These are phyloP conservation scores for Rhodosorus marinus DNA, from an alignment of 23 red algal species.

Conservation along the genomic window DNA sequence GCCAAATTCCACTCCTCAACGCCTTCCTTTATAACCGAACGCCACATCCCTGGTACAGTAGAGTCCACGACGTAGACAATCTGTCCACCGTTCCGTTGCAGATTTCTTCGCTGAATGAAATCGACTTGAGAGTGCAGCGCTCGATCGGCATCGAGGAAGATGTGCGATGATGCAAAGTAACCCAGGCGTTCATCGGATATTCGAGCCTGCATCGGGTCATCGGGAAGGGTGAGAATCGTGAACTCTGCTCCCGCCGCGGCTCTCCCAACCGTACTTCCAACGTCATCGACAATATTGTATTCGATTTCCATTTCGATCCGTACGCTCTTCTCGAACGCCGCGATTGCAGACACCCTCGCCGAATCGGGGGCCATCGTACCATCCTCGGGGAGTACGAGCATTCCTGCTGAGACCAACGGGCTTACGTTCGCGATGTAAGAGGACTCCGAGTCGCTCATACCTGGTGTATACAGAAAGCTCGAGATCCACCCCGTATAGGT, in stretches of 20 bases:
- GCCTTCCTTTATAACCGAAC: not conserved
- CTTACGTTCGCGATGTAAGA: not conserved
- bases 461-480: too few species aligned
- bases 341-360: not conserved
- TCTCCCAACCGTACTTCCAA: not conserved
- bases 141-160: constrained; percentile 1
- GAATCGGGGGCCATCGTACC: not conserved
- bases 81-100: constrained; percentile 1
- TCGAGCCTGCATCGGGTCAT: constrained; percentile 1
- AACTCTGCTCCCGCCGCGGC: not conserved
- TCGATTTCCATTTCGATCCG: not conserved
- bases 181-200: constrained; percentile 12
- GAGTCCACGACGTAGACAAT: constrained; percentile 4
- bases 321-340: constrained; percentile 1
- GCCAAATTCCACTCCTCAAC: constrained; percentile 9
- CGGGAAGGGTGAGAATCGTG: not conserved
- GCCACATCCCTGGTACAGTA: constrained; percentile 3
- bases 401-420: constrained; percentile 1
- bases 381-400: not conserved
- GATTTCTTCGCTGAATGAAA: constrained; percentile 6
- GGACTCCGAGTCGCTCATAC: not conserved
- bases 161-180: constrained; percentile 5
- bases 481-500: constrained; percentile 3
- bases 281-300: not conserved
- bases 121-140: not conserved